phyloP scores from a whole-genome alignment of 345 rosid species.

The Trapa incisa region DNA sequence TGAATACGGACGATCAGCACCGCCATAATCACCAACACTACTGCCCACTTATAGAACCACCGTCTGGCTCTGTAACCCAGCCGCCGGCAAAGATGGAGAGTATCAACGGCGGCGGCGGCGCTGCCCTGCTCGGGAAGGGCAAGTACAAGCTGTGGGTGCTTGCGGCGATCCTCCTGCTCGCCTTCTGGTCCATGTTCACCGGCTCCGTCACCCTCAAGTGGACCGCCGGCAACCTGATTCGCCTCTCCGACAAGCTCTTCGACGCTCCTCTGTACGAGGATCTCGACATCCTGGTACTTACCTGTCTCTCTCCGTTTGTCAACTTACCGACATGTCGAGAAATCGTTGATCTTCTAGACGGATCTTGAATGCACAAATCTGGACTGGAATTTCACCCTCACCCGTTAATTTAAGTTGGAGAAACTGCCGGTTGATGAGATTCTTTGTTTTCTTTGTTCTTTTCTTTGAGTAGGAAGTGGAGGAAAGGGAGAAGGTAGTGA shows the following conservation, averaged over 20 bases:
- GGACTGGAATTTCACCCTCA: background rate
- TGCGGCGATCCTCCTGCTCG: conserved; percentile 54
- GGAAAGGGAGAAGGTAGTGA: conserved; percentile 68
- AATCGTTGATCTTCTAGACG: background rate
- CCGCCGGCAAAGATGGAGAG: conserved; percentile 13
- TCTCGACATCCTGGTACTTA: conserved; percentile 53
- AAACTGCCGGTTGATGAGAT: background rate
- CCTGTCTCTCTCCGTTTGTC: background rate
- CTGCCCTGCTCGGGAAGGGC: conserved; percentile 14
- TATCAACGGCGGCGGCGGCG: background rate
- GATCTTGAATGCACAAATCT: background rate
- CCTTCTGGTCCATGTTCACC: conserved; percentile 73
- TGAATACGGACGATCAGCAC: conserved; percentile 17
- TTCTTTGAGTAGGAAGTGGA: conserved; percentile 44
- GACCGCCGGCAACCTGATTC: conserved; percentile 31
- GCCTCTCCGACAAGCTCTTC: conserved; percentile 19
- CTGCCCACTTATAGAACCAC: conserved; percentile 11
- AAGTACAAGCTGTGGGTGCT: conserved; percentile 63
- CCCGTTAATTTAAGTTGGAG: background rate
- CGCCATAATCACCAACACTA: background rate
- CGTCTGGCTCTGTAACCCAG: background rate
- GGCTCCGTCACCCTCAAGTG: conserved; percentile 73
- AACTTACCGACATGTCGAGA: background rate
- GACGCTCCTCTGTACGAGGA: conserved; percentile 33
- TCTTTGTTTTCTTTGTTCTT: background rate